Percentiles rank a stretch among this genome's conserved stretches.
phyloP scores from a whole-genome alignment of 78 protist species.

The Dictyostelium intermedium region DNA sequence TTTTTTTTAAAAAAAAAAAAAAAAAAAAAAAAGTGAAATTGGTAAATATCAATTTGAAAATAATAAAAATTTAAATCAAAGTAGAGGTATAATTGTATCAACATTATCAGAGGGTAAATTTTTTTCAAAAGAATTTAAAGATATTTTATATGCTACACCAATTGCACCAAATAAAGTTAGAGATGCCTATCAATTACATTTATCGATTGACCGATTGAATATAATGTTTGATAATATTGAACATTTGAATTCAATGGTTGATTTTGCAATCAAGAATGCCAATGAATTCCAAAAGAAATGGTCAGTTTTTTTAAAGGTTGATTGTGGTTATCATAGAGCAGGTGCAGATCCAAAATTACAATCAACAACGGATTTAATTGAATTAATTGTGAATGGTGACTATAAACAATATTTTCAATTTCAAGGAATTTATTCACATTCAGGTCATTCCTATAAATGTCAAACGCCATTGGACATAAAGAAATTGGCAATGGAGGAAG shows the following conservation, averaged over 20 bases:
- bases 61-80: background rate
- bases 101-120: slow-evolving; percentile 64
- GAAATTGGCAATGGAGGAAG: slow-evolving; percentile 22
- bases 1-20: background rate
- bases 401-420: slow-evolving; percentile 25
- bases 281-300: slow-evolving; percentile 1
- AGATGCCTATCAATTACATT: slow-evolving; percentile 35
- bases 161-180: slow-evolving; percentile 24
- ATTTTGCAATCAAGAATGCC: background rate
- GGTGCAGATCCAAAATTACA: slow-evolving; percentile 54
- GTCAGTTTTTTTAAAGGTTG: slow-evolving; percentile 70
- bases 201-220: slow-evolving; percentile 25
- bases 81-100: slow-evolving; percentile 37
- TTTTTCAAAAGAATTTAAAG: slow-evolving; percentile 31
- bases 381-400: background rate
- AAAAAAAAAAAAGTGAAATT: slow-evolving; percentile 25
- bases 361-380: slow-evolving; percentile 27
- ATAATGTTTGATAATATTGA: slow-evolving; percentile 66
- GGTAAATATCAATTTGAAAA: slow-evolving; percentile 53
- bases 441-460: slow-evolving; percentile 61
- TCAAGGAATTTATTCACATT: slow-evolving; percentile 68
- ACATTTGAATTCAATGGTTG: slow-evolving; percentile 29
- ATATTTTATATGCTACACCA: slow-evolving; percentile 60
- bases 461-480: slow-evolving; percentile 23
- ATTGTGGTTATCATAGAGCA: slow-evolving; percentile 79